Base-by-base conservation (phyloP, 257 asterid species). In the Gentiana dahurica region DNA sequence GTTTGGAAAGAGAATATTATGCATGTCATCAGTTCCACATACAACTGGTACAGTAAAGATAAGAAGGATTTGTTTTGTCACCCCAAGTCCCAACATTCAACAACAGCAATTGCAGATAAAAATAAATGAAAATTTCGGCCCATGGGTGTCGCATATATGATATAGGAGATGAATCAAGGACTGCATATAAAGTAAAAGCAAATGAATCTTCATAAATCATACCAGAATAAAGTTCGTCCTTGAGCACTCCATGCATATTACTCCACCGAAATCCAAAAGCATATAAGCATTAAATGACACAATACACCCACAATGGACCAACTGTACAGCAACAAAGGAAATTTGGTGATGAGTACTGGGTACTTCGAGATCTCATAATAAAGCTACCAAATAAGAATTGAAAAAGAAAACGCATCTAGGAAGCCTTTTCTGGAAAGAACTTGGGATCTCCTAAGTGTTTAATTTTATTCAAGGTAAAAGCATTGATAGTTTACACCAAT, bases 301-400 rank as follows among this genome's bases (percentile, higher is more conserved):
- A 36, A 84, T 66, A 57, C 94, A 87, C 68, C 95, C 95, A 75
- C 95, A 87, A 65, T 87, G 95, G 72, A 87, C 73, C 76, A 74
- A 59, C 95, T 81, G 89, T 76, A 57, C 35, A 49, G 11, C 36
- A 64, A 32, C 41, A 37, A 32, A 9, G 9, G 33, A 55, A 55
- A 51, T 3, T 45, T 8, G 53, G 24, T 36, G 39, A 37, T 24
- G 32, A 41, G 39, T 58, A 38, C 54, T 47, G 56, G 39, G 10
- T 48, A 41, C 49, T 38, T 12, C 6, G 8, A 8, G 0, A 35
- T 36, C 60, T 10, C 3, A 24, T 41, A 50, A 11, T 7, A 61
- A 51, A 34, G 2, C 6, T 43, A 43, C 24, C 55, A 54, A 24
- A 24, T 3, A 44, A 35, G 1, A 12, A 7, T 33, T 15, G 24